Conservation (phyloP, 805 yeast species). For the Yarrowia divulgata region DNA sequence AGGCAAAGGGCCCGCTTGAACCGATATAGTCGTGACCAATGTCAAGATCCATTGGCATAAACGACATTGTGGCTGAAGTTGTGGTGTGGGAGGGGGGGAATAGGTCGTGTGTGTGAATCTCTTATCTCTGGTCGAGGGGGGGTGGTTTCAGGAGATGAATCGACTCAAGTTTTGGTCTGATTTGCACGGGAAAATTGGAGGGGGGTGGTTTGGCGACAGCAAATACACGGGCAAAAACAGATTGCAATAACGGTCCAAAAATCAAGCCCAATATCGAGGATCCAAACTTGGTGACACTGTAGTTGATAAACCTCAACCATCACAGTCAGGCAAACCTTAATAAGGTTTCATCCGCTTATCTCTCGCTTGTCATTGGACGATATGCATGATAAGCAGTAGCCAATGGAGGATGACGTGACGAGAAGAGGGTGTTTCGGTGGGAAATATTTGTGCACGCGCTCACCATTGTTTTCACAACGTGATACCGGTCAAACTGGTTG, state of each 20-base stretch:
- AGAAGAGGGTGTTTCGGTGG: not conserved
- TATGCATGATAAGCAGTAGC: conserved; percentile 40
- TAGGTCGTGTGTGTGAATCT: not conserved
- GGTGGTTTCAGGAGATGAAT: not conserved
- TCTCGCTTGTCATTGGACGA: conserved; percentile 34
- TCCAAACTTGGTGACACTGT: conserved; percentile 19
- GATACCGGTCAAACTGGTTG: not conserved
- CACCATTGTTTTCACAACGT: not conserved
- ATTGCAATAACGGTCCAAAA: not conserved
- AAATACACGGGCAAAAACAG: not conserved
- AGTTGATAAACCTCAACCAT: conserved; percentile 24
- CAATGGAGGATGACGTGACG: conserved; percentile 4
- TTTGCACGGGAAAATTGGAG: not conserved
- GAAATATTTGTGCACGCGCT: too few relatives aligned
- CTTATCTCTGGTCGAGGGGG: not conserved
- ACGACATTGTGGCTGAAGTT: conserved; percentile 3
- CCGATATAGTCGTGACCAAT: conserved; percentile 20
- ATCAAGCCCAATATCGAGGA: conserved; percentile 6
- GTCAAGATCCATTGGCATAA: conserved; percentile 36
- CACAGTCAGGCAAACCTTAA: conserved; percentile 26
- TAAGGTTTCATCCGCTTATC: conserved; percentile 21
- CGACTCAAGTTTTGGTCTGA: not conserved
- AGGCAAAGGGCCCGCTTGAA: not conserved
- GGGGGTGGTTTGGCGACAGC: not conserved
- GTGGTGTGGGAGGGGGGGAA: not conserved